phyloP scores from a whole-genome alignment of 169 alveolate species.

The Plasmodium sp. region DNA sequence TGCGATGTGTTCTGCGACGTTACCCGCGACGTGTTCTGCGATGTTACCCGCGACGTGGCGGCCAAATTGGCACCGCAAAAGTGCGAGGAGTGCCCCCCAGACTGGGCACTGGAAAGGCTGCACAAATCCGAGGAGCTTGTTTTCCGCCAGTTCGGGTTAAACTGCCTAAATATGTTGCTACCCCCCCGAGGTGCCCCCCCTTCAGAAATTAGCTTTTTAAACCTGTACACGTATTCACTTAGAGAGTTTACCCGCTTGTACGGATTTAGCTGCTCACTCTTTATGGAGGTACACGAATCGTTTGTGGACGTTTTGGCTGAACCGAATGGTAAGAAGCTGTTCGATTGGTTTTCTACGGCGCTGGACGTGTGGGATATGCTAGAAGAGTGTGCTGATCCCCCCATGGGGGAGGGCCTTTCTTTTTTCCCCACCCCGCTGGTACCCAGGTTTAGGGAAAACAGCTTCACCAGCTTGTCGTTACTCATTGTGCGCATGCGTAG shows the following conservation, averaged over 20 bases:
- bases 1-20: neutral
- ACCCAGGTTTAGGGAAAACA: slow-evolving; percentile 2
- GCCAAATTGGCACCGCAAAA: neutral
- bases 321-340: neutral
- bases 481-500: neutral
- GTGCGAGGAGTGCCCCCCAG: neutral
- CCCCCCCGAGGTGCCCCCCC: neutral
- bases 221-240: slow-evolving; percentile 27
- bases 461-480: neutral
- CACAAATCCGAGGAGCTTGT: neutral
- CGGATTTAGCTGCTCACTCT: slow-evolving; percentile 11
- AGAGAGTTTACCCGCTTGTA: slow-evolving; percentile 23
- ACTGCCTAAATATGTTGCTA: slow-evolving; percentile 22
- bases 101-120: neutral
- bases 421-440: neutral
- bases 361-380: slow-evolving; percentile 8
- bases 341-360: neutral
- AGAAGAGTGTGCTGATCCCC: neutral
- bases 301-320: slow-evolving; percentile 8
- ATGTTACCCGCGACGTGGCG: neutral
- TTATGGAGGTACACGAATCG: slow-evolving; percentile 27
- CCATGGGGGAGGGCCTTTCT: neutral
- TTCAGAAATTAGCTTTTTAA: slow-evolving; percentile 5
- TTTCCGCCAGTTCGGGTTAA: slow-evolving; percentile 21
- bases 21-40: neutral